phyloP scores from a whole-genome alignment of 2,329 filamentous ascomycete genomes.

The Diaporthe longicolla region DNA sequence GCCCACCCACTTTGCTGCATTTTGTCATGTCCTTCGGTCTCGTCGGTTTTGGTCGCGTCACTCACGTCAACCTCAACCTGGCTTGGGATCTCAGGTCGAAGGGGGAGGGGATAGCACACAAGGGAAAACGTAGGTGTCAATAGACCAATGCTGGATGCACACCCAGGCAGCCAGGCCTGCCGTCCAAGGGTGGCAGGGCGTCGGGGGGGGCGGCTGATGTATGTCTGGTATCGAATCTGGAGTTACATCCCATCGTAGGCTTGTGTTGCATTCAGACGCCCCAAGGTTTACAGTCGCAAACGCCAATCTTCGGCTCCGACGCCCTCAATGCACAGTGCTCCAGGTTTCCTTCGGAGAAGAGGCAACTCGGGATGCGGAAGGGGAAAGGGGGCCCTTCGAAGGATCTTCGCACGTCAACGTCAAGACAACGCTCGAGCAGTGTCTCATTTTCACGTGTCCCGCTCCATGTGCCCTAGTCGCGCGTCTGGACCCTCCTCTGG shows the following conservation, averaged over 20 bases:
- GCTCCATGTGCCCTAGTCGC: conserved; percentile 25
- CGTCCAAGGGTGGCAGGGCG: conserved; percentile 10
- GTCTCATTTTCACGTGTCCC: conserved; percentile 30
- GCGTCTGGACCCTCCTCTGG: conserved; percentile 13
- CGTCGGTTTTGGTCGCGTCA: not conserved
- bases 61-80: not conserved
- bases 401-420: conserved; percentile 20
- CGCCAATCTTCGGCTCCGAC: conserved; percentile 31
- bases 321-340: conserved; percentile 23
- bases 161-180: not conserved
- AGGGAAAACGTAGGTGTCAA: not conserved
- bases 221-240: conserved; percentile 35
- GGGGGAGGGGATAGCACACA: not conserved
- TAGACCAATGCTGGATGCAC: conserved; percentile 7
- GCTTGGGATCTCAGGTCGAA: not conserved
- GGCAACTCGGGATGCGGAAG: no score
- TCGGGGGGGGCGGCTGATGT: conserved; percentile 30
- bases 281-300: conserved; percentile 29
- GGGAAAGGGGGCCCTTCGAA: not conserved
- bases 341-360: conserved; percentile 1
- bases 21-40: not conserved
- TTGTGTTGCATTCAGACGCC: conserved; percentile 29
- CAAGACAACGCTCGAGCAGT: conserved; percentile 21
- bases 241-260: conserved; percentile 34
- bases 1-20: conserved; percentile 14